Base-by-base conservation (phyloP, 202 grass and related monocot genomes). In the Digitaria exilis region DNA sequence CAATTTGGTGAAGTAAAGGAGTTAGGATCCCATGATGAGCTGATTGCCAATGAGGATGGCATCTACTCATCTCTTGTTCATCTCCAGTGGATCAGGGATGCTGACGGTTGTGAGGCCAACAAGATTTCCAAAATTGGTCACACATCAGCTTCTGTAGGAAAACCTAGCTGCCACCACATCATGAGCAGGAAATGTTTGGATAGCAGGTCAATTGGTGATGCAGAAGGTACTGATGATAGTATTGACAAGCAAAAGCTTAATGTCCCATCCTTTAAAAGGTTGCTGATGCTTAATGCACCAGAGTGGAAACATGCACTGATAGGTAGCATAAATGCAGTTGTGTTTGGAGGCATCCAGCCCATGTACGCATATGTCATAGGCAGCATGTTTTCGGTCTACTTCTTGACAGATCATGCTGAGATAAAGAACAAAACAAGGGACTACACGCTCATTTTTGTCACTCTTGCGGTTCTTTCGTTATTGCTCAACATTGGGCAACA, bases 311-410 rank as follows among this genome's bases (percentile, higher is more conserved):
- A 89, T 34, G 89, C 87, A 0, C n/a, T 89, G 17, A 46, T 94
- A 64, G 94, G 94, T 25, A 82, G 91, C 41, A 51, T 85, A 7
- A 74, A 85, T 42, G 89, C 94, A 49, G 71, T 87, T 24, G 22
- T 92, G 25, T 96, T 89, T 54, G 93, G 93, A 57, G 86, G 82
- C 39, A 80, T 92, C 71, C 93, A 96, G 25, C 93, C 93, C n/a
- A 26, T 31, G n/a, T 90, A 90, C 65, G 62, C 93, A 17, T 92
- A 90, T 4, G 77, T 68, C 60, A 85, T 96, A 84, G 93, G 93
- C 48, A 89, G 85, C 86, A 90, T 92, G 86, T 60, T 91, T 10
- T 90, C 93, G 1, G 63, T 90, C 30, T 96, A 90, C 80, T 96
- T 92, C 78, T 87, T 85, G 62, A 88, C 67, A 35, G 90, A 96